Evolutionary conservation across 1,139 yeast genomes (phyloP).

Genomic region (Candida sp.): DNA sequence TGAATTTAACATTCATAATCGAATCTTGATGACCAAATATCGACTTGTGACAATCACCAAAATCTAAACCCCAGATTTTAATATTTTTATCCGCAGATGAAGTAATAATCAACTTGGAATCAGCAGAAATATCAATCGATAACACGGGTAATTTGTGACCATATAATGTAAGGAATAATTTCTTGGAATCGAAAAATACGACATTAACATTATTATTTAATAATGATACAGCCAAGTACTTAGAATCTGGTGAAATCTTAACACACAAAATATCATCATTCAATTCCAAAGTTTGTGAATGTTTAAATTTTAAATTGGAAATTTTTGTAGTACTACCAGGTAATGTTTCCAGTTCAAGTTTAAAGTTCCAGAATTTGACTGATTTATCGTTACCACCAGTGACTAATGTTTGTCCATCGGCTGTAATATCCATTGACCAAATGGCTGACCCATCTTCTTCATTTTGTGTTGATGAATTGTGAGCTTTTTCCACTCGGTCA

Average conservation of each 20-base stretch:
- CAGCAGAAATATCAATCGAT: slow-evolving; percentile 85
- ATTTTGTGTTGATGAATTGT: slow-evolving; percentile 25
- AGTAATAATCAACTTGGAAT: slow-evolving; percentile 82
- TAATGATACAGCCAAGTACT: slow-evolving; percentile 75
- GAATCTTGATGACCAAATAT: slow-evolving; percentile 97
- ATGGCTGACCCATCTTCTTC: slow-evolving; percentile 64
- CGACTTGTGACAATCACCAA: slow-evolving; percentile 98
- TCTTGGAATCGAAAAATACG: slow-evolving; percentile 80
- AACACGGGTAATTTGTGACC: slow-evolving; percentile 96
- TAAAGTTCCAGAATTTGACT: slow-evolving; percentile 87
- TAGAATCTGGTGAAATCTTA: slow-evolving; percentile 78
- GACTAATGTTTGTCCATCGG: slow-evolving; percentile 80
- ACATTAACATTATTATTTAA: slow-evolving; percentile 94
- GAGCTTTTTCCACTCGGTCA: slow-evolving; percentile 72
- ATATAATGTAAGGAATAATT: slow-evolving; percentile 82
- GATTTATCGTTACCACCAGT: slow-evolving; percentile 95
- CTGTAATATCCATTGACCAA: slow-evolving; percentile 87
- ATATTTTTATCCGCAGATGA: slow-evolving; percentile 97
- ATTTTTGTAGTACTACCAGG: slow-evolving; percentile 63
- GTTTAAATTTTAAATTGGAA: slow-evolving; percentile 59
- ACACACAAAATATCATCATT: slow-evolving; percentile 83
- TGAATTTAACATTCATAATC: slow-evolving; percentile 81
- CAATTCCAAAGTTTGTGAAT: slow-evolving; percentile 78
- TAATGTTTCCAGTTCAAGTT: slow-evolving; percentile 59
- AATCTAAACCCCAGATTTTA: slow-evolving; percentile 97